Percentiles rank a stretch among this genome's conserved stretches.
phyloP scores from a whole-genome alignment of 2,329 filamentous ascomycete species.

The Stenocarpella maydis region DNA sequence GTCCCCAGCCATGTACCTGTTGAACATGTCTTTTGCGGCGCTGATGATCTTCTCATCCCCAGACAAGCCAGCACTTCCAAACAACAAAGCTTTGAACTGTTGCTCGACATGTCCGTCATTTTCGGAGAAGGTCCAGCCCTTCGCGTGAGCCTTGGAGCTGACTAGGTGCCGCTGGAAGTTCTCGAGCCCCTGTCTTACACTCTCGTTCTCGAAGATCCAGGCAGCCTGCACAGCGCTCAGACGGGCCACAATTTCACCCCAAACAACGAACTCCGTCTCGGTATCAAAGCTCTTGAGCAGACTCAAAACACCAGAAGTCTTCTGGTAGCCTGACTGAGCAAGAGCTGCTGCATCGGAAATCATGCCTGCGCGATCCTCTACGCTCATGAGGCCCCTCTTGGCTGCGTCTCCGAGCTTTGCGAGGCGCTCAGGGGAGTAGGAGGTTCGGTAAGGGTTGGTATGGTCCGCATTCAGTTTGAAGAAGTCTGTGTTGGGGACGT shows the following conservation, averaged over 20 bases:
- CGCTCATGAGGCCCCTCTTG: constrained; percentile 79
- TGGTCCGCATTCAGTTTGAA: constrained; percentile 98
- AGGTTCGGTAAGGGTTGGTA: constrained; percentile 89
- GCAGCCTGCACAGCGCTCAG: constrained; percentile 81
- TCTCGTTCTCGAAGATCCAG: constrained; percentile 87
- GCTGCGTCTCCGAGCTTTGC: constrained; percentile 88
- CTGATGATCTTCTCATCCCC: constrained; percentile 82
- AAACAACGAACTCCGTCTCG: constrained; percentile 91
- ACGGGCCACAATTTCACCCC: constrained; percentile 88
- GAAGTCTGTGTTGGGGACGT: constrained; percentile 82
- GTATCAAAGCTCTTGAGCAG: constrained; percentile 86
- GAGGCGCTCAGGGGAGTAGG: constrained; percentile 83
- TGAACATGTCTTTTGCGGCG: constrained; percentile 89
- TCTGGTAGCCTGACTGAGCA: constrained; percentile 89
- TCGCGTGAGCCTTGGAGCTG: constrained; percentile 80
- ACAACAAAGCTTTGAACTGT: constrained; percentile 93
- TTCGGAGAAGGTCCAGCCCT: constrained; percentile 89
- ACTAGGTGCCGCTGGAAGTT: constrained; percentile 83
- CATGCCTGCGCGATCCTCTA: constrained; percentile 94
- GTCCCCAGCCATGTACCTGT: constrained; percentile 82
- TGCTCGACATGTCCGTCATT: constrained; percentile 88
- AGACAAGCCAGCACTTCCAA: constrained; percentile 80
- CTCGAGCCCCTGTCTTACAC: constrained; percentile 78
- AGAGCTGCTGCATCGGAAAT: constrained; percentile 91
- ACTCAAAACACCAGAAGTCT: constrained; percentile 87